phyloP scores from a whole-genome alignment of 73 alveolate species.

The Breviolum minutum region DNA sequence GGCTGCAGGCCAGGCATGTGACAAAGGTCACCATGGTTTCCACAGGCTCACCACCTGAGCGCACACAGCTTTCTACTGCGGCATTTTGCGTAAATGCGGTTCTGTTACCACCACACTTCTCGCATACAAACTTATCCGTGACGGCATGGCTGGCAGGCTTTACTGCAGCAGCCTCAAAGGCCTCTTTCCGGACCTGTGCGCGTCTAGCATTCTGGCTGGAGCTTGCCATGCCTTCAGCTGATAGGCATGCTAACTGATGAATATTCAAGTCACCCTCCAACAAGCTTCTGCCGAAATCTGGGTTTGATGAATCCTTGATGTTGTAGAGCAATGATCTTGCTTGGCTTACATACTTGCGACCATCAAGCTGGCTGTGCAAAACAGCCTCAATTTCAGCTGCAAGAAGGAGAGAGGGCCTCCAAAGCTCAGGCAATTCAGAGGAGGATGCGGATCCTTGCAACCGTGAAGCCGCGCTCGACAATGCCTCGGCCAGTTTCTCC shows the following conservation, averaged over 20 bases:
- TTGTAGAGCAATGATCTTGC: slow-evolving; percentile 59
- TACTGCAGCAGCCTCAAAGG: slow-evolving; percentile 34
- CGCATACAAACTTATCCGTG: slow-evolving; percentile 49
- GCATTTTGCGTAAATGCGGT: slow-evolving; percentile 33
- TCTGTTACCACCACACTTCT: background rate
- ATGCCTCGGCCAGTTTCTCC: slow-evolving; percentile 18
- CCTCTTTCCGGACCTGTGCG: slow-evolving; percentile 46
- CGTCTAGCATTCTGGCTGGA: slow-evolving; percentile 58
- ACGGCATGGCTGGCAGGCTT: slow-evolving; percentile 6
- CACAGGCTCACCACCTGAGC: slow-evolving; percentile 76
- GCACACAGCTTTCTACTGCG: slow-evolving; percentile 74
- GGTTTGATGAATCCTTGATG: slow-evolving; percentile 40
- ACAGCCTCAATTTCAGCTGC: slow-evolving; percentile 39
- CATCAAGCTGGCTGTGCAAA: slow-evolving; percentile 47
- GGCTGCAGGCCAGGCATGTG: slow-evolving; percentile 47
- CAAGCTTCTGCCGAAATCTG: background rate
- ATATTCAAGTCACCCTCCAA: background rate
- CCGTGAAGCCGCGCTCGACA: background rate
- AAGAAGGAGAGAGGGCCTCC: background rate
- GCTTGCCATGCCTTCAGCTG: slow-evolving; percentile 80
- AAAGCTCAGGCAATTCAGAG: background rate
- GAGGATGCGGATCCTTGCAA: background rate
- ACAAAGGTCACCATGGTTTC: slow-evolving; percentile 53
- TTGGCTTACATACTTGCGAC: slow-evolving; percentile 48
- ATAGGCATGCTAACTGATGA: background rate